Evolutionary conservation across 2,329 filamentous ascomycete genomes (phyloP), one percentile per base, ranked within the genome.

Genomic region (Pestalotiopsis sp.): DNA sequence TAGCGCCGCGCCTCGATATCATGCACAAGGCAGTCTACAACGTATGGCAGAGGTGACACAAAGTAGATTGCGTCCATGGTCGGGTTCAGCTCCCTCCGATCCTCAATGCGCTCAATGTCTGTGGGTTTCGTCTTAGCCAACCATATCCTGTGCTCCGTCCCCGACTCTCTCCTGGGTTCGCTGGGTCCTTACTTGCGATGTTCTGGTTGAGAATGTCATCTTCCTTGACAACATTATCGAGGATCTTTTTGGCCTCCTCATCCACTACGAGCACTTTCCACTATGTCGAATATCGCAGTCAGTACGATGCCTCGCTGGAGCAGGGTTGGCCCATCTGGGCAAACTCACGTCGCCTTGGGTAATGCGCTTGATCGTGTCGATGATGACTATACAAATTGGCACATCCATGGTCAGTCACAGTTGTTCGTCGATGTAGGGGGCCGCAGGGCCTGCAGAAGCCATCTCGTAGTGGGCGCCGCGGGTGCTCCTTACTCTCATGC

Each of bases 221-320:
- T 84, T 98, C 93, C 77, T 94, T 95, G 79, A 95, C 89, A 61
- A 94, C 92, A 85, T 95, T 97, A 82, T 97, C 92, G 75, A 99
- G 87, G 75, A 99, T 88, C 81, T 92, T 95, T 79, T 91, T 91
- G 79, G 94, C 95, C 68, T 85, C 87, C 74, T 93, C 91, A 82
- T 99, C 96, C 76, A 98, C 86, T 66, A 99, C 91, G 74, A 99
- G 85, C 74, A 98, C 93, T 89, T 98, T 99, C 96, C 96, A 99
- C 94, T 98, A 73, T 67, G 68, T 58, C 61, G 17, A 45, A 25
- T 17, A 14, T 74, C 71, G 31, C 67, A 23, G 61, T 74, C 68
- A 75, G 69, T 66, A 71, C 49, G 7, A 52, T 23, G 68, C 49
- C 52, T 45, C 20, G 39, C 20, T 68, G 52, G 20, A 49, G 58